phyloP scores from a whole-genome alignment of 1,284 basidiomycete genomes.

The Sanghuangporus sanghuang region DNA sequence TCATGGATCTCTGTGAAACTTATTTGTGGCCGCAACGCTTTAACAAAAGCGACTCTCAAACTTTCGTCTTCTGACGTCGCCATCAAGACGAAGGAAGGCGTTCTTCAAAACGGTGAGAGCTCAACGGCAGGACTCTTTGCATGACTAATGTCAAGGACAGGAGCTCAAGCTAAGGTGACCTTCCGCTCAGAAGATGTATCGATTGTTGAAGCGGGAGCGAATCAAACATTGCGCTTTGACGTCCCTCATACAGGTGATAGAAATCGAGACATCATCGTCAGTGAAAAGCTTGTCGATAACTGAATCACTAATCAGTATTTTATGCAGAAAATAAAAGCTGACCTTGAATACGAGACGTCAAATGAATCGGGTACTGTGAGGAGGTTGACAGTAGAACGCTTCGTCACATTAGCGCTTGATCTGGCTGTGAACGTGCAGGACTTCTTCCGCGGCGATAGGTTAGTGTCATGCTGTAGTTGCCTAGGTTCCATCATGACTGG shows the following conservation, averaged over 20 bases:
- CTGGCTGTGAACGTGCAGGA: constrained; percentile 82
- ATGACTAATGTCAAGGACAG: background rate
- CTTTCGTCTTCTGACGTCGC: constrained; percentile 44
- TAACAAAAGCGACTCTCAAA: constrained; percentile 47
- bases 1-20: constrained; percentile 51
- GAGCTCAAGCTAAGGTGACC: background rate
- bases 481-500: background rate
- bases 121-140: background rate
- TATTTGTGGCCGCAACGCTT: constrained; percentile 59
- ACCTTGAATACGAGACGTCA: constrained; percentile 57
- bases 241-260: constrained; percentile 1
- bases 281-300: background rate
- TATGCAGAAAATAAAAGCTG: constrained; percentile 54
- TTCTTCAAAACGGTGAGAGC: background rate
- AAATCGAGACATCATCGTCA: constrained; percentile 2
- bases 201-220: background rate
- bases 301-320: background rate
- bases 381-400: constrained; percentile 44
- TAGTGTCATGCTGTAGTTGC: constrained; percentile 16
- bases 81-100: constrained; percentile 1
- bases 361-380: constrained; percentile 49
- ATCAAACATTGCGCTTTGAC: constrained; percentile 7
- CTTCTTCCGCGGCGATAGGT: constrained; percentile 74
- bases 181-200: background rate
- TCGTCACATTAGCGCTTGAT: constrained; percentile 63